Conservation (phyloP, 1,284 basidiomycete genomes). For the Moesziomyces parantarcticus region DNA sequence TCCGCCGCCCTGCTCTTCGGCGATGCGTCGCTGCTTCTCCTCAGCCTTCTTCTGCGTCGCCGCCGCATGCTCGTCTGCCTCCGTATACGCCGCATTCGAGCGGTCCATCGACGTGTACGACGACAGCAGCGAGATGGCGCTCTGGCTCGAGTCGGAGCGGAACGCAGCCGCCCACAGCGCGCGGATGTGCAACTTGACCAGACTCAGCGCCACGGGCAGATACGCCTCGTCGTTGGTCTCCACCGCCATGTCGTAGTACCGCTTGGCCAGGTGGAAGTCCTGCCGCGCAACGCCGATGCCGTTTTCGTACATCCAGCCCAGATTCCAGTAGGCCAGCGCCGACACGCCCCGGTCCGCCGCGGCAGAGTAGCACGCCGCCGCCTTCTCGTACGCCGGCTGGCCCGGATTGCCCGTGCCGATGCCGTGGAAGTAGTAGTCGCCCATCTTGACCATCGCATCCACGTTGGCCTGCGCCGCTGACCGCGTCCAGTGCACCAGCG, state of each 20-base stretch:
- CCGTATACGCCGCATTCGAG: constrained; percentile 46
- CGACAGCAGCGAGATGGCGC: constrained; percentile 53
- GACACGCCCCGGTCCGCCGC: constrained; percentile 87
- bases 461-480: constrained; percentile 92
- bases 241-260: constrained; percentile 90
- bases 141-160: constrained; percentile 46
- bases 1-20: constrained; percentile 34
- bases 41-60: constrained; percentile 24
- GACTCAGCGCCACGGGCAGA: constrained; percentile 83
- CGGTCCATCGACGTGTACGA: constrained; percentile 33
- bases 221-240: constrained; percentile 89
- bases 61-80: constrained; percentile 52
- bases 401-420: constrained; percentile 70
- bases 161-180: constrained; percentile 76
- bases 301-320: constrained; percentile 99
- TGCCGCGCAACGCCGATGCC: constrained; percentile 81
- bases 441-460: constrained; percentile 87
- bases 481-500: constrained; percentile 91
- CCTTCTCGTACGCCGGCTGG: constrained; percentile 79
- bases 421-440: constrained; percentile 90
- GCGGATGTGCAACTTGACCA: constrained; percentile 84
- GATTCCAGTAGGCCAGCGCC: constrained; percentile 96
- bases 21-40: constrained; percentile 19
- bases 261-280: constrained; percentile 95
- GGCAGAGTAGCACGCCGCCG: constrained; percentile 90